Base-by-base conservation (phyloP, 345 rosid species). In the Excoecaria cochinchinensis region DNA sequence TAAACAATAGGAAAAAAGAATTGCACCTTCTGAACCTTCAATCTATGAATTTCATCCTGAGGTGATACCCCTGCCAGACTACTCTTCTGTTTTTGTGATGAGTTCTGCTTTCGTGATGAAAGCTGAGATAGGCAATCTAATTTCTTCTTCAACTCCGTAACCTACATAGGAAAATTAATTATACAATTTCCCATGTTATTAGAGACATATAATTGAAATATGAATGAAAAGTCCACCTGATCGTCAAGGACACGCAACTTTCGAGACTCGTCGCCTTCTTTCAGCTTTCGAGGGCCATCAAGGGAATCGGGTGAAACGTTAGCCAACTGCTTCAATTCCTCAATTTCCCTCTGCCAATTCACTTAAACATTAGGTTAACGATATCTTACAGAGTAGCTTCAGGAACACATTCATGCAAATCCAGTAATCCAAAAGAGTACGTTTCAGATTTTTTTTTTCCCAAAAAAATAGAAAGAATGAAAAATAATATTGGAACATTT, bases 11-110 rank as follows among this genome's bases (percentile, higher is more conserved):
- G 44, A 46, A 16, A n/a, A 56, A 62, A 44, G 21, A 9, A 51
- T 44, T 44, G 7, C 58, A 80, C 83, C 83, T 76, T 80, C 62
- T 80, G 83, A 50, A 71, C 83, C 69, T 80, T 80, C 9, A 80
- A 76, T 59, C 73, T 75, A 44, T 76, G 83, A 44, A 80, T 60
- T 48, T 75, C 77, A 65, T 76, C 60, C 16, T 24, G 66, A 72
- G 16, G 48, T 25, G 38, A 44, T 13, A 48, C 40, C 15, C 73
- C 58, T 12, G 22, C 39, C 13, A 55, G 71, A 38, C 65, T 40
- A 39, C 7, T 59, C 59, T 64, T 76, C 17, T 67, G 69, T 53
- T 65, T 80, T 60, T 50, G 79, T 14, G 60, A 59, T 57, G 83
- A 80, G 8, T 25, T 14, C 14, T 51, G 44, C 60, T 36, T 80